Evolutionary conservation across 768 basidiomycete genomes (phyloP), one percentile per base, ranked within the genome.

Genomic region (Termitomyces bulborhizus): DNA sequence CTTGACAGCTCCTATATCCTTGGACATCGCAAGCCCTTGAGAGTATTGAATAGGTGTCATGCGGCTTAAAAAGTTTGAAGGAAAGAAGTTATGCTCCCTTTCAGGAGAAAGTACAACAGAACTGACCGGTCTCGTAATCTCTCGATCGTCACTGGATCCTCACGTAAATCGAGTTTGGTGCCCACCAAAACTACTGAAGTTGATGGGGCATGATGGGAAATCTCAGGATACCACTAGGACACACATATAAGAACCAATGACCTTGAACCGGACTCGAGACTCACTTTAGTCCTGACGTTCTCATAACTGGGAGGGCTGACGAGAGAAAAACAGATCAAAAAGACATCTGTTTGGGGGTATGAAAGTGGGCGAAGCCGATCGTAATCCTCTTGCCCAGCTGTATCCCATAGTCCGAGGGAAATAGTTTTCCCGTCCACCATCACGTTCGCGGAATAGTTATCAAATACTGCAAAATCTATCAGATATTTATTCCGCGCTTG

Each of bases 341-440:
- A 99, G 56, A 99, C 94, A 71, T 99, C 96, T 42, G 97, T 98
- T 74, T 98, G 97, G 26, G 97, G 97, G 75, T 99, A 99, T 60
- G 93, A 96, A 64, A 99, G 82, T 50, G 97, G 97, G 63, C 97
- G 87, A 63, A 99, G 88, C 43, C 97, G 88, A 75, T 96, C 93
- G 69, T 96, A 99, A 77, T 99, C 96, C 73, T 99, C 97, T 74
- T 99, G 97, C 62, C 97, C 97, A 36, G 97, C 97, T n/a, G 97
- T 99, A 81, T 99, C 97, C 97, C 97, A 99, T 54, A 99, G 78
- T 48, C 96, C 96, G 54, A 98, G 85, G 57, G 93, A 97, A 67
- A 98, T 95, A 51, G 97, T 97, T 79, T 96, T 95, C 63, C 93
- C 93, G 65, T 99, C 97, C 46, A 99, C 97, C 87, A 98, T 93